A percentile compares a stretch with the other conserved stretches of the same genome.
Evolutionary conservation across 2,329 filamentous ascomycete species (phyloP).

Genomic region (Metarhizium guizhouense): DNA sequence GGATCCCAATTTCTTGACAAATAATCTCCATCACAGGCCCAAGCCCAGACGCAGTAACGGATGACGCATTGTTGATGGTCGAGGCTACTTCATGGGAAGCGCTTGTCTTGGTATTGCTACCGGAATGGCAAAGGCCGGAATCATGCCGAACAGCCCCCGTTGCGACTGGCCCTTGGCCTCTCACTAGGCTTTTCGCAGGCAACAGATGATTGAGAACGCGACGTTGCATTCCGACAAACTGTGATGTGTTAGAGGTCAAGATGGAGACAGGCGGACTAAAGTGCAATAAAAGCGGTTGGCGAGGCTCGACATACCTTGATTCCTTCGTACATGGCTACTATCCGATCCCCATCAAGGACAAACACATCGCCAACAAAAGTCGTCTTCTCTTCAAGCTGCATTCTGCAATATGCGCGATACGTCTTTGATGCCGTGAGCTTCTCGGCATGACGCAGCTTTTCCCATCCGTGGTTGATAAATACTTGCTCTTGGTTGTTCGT

Average conservation of each 20-base stretch:
- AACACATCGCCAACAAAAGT: slow-evolving; percentile 43
- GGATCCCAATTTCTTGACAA: slow-evolving; percentile 64
- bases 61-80: background rate
- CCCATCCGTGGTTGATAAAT: slow-evolving; percentile 50
- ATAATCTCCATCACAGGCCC: slow-evolving; percentile 23
- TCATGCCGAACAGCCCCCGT: background rate
- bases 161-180: background rate
- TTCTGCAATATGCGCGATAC: slow-evolving; percentile 47
- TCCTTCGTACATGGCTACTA: slow-evolving; percentile 40
- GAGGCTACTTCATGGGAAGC: background rate
- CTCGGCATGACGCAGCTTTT: background rate
- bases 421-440: background rate
- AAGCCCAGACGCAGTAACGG: background rate
- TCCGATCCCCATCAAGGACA: slow-evolving; percentile 42
- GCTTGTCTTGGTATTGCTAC: background rate
- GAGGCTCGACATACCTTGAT: slow-evolving; percentile 26
- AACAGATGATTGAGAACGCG: background rate
- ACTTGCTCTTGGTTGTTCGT: slow-evolving; percentile 46
- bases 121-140: background rate
- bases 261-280: background rate
- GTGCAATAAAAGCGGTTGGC: background rate
- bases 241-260: background rate
- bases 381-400: slow-evolving; percentile 40
- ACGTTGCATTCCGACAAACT: background rate
- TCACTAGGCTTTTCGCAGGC: background rate